Percentiles rank a stretch among this genome's conserved stretches.
phyloP scores from a whole-genome alignment of 768 basidiomycete genomes.

The Lyophyllum atratum region DNA sequence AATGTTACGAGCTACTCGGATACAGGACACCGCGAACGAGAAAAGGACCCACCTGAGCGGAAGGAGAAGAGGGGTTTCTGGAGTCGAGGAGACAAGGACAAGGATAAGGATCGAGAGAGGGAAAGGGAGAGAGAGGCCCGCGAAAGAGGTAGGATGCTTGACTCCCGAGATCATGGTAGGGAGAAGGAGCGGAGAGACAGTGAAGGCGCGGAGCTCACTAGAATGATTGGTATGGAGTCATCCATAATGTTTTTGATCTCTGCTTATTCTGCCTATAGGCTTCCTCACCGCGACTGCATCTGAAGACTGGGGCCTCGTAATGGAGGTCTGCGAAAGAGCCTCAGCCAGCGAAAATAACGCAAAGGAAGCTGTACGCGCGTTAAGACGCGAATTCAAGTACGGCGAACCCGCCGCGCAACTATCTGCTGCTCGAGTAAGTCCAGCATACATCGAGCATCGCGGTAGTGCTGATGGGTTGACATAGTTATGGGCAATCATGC shows the following conservation, averaged over 20 bases:
- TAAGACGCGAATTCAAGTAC: constrained; percentile 88
- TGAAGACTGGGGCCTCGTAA: constrained; percentile 80
- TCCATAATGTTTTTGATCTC: constrained; percentile 18
- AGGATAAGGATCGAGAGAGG: constrained; percentile 13
- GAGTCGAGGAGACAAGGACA: constrained; percentile 39
- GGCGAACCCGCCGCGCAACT: constrained; percentile 77
- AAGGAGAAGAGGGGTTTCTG: constrained; percentile 60
- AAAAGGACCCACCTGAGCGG: constrained; percentile 35
- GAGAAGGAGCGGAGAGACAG: constrained; percentile 15
- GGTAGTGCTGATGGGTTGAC: constrained; percentile 2
- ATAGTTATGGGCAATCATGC: constrained; percentile 89
- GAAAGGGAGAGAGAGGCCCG: constrained; percentile 4
- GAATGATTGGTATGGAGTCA: constrained; percentile 17
- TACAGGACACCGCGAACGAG: constrained; percentile 28
- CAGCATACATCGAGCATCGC: not conserved
- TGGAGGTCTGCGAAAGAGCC: constrained; percentile 86
- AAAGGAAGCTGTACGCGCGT: constrained; percentile 82
- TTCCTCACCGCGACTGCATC: constrained; percentile 77
- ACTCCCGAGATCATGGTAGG: constrained; percentile 7
- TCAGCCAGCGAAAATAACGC: constrained; percentile 71
- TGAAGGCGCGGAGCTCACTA: constrained; percentile 18
- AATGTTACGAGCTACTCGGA: constrained; percentile 23
- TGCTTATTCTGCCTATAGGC: constrained; percentile 39
- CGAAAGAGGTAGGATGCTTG: constrained; percentile 9
- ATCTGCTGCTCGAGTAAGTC: constrained; percentile 70